A percentile compares a stretch with the other conserved stretches of the same genome.
Evolutionary conservation across 805 yeast species (phyloP).

Genomic region (Limtongozyma cylindracea): DNA sequence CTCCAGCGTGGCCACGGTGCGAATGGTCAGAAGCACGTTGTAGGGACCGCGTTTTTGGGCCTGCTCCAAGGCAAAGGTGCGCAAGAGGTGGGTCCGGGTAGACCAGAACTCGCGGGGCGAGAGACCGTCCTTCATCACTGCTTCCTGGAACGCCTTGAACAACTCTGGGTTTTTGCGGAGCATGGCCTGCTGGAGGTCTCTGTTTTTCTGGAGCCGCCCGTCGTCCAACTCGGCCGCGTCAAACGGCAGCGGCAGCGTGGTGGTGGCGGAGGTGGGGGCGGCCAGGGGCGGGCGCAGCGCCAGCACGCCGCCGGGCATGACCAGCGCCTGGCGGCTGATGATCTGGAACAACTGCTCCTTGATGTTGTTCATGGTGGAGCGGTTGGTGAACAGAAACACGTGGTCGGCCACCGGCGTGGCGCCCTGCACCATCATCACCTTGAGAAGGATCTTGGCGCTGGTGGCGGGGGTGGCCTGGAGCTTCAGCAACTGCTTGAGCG

Average conservation of each 20-base stretch:
- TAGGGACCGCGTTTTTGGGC: constrained; percentile 83
- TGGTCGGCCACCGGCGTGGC: constrained; percentile 9
- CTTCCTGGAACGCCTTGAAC: constrained; percentile 60
- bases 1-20: constrained; percentile 81
- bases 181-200: constrained; percentile 55
- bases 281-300: constrained; percentile 1
- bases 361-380: constrained; percentile 53
- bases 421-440: constrained; percentile 18
- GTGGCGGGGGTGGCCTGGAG: constrained; percentile 49
- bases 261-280: constrained; percentile 1
- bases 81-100: constrained; percentile 47
- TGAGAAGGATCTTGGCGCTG: constrained; percentile 40
- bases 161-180: constrained; percentile 43
- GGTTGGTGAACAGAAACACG: constrained; percentile 36
- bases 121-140: constrained; percentile 57
- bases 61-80: constrained; percentile 68
- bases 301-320: constrained; percentile 11
- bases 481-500: constrained; percentile 11
- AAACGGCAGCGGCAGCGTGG: constrained; percentile 1
- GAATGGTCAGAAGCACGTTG: constrained; percentile 79
- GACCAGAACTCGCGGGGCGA: constrained; percentile 77
- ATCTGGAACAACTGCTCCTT: constrained; percentile 43
- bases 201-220: constrained; percentile 34
- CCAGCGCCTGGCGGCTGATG: constrained; percentile 37
- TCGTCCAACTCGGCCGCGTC: constrained; percentile 8